These are phyloP conservation scores for Rachicladosporium sp. DNA, from an alignment of 2,329 filamentous ascomycete genomes.

Conservation along the genomic window DNA sequence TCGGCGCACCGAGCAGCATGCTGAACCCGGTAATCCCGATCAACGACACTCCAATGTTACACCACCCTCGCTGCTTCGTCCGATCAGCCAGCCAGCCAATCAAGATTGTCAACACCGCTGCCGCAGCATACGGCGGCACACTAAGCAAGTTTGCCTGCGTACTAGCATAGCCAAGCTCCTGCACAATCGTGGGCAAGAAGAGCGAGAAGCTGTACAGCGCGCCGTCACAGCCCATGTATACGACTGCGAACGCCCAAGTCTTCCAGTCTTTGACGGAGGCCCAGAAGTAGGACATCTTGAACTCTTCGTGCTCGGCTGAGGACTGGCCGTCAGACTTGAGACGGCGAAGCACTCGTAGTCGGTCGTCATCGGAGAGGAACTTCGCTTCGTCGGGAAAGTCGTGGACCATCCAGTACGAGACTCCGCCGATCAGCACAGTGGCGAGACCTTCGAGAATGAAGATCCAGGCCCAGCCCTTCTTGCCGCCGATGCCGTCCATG, in stretches of 20 bases:
- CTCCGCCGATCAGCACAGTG: constrained; percentile 55
- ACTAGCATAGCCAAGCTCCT: constrained; percentile 42
- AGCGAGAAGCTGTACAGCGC: constrained; percentile 64
- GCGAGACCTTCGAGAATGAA: constrained; percentile 43
- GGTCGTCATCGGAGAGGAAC: constrained; percentile 60
- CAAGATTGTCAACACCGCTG: constrained; percentile 54
- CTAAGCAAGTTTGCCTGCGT: constrained; percentile 59
- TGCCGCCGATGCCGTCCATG: constrained; percentile 51
- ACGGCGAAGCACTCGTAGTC: constrained; percentile 57
- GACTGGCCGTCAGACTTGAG: constrained; percentile 60
- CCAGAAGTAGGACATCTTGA: constrained; percentile 61
- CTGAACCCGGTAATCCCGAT: constrained; percentile 65
- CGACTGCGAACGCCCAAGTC: constrained; percentile 60
- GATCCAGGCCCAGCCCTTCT: constrained; percentile 13
- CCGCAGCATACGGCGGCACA: constrained; percentile 64
- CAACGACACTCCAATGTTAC: constrained; percentile 61
- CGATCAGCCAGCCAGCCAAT: constrained; percentile 68
- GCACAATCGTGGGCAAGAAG: constrained; percentile 70
- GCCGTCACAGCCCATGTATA: constrained; percentile 67
- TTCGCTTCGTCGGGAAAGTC: constrained; percentile 62
- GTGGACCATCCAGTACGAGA: constrained; percentile 66
- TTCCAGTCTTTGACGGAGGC: constrained; percentile 73
- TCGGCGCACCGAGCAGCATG: constrained; percentile 58
- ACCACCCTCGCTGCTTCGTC: constrained; percentile 59
- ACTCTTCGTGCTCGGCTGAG: constrained; percentile 62